Evolutionary conservation across 352 stramenopile species (phyloP).

Genomic region (Halophytophthora polymorphica): DNA sequence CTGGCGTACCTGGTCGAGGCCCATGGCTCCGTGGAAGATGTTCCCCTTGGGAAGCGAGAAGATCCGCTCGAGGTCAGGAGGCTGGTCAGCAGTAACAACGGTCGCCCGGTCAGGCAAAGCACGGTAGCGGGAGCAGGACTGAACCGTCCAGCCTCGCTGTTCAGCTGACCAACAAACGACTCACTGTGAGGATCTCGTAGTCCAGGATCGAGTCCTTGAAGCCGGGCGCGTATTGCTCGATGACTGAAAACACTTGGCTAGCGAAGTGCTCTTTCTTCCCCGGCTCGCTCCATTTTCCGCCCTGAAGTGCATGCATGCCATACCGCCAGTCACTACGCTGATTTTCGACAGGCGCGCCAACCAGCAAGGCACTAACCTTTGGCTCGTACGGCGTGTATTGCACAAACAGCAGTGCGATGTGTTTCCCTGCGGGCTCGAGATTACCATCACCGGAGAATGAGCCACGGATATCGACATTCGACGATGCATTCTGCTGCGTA

Average conservation of each 20-base stretch:
- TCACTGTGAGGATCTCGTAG: slow-evolving; percentile 84
- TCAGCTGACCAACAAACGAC: background rate
- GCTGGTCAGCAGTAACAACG: slow-evolving; percentile 27
- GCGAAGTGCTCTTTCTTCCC: slow-evolving; percentile 81
- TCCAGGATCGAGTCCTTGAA: slow-evolving; percentile 84
- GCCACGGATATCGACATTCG: background rate
- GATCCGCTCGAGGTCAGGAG: slow-evolving; percentile 81
- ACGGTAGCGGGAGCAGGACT: background rate
- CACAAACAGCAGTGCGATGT: slow-evolving; percentile 89
- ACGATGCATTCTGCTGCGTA: slow-evolving; percentile 8
- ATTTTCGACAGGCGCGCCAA: background rate
- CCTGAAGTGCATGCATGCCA: slow-evolving; percentile 21
- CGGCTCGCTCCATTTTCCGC: slow-evolving; percentile 70
- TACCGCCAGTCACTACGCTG: background rate
- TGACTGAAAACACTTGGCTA: slow-evolving; percentile 79
- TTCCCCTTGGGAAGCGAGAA: slow-evolving; percentile 88
- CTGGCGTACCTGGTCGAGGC: slow-evolving; percentile 72
- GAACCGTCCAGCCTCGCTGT: too few relatives aligned
- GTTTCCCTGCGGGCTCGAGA: slow-evolving; percentile 53
- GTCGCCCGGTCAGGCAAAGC: background rate
- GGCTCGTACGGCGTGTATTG: slow-evolving; percentile 90
- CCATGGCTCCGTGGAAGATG: slow-evolving; percentile 90
- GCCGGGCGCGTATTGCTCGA: slow-evolving; percentile 84
- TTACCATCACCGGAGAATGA: background rate
- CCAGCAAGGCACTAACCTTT: slow-evolving; percentile 32